Base-by-base conservation (phyloP, 2,329 filamentous ascomycete species). In the Blastomyces emzantsi region DNA sequence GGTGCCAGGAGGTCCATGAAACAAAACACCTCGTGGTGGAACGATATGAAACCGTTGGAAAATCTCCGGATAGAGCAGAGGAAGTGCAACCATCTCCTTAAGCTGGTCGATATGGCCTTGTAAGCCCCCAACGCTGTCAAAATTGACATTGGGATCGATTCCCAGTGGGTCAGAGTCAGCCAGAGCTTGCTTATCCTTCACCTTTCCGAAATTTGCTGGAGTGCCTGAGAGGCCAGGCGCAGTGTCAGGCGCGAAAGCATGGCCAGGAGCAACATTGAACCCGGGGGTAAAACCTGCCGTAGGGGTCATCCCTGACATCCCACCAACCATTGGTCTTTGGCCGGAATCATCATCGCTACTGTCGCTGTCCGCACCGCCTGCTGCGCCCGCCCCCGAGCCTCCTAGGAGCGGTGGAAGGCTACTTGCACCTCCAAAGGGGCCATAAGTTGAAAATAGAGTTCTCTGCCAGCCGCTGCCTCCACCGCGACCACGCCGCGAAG, bases 21-120 rank as follows among this genome's bases (percentile, higher is more conserved):
- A 99, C 65, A 99, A 78, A 2, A 99, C 95, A 74, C 94, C 94
- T 62, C 95, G 86, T 15, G 94, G 94, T 13, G 94, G 94, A 1
- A 92, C 96, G 65, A 97, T 91, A 68, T 96, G 88, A 75, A 97
- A 96, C 66, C 87, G 87, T 67, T 88, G 83, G 75, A 97, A 99
- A 52, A 97, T 86, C 75, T 99, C 94, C 0, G 94, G 94, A 72
- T 99, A 99, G 6, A 97, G 83, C 25, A 99, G 80, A 1, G 94
- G 94, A 65, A 99, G 83, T 68, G 93, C 90, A 22, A 99, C 93
- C 94, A 99, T 99, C 78, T 99, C 94, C 76, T 99, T 97, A 66
- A 99, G 82, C 75, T 97, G 91, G 73, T 97, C 92, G 73, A 99
- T 97, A 73, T 97, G 93, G 45, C 90, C 88, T 73, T 96, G 87